Evolutionary conservation across 2,329 filamentous ascomycete genomes (phyloP), one percentile per base, ranked within the genome.

Genomic region (Neonectria coccinea): DNA sequence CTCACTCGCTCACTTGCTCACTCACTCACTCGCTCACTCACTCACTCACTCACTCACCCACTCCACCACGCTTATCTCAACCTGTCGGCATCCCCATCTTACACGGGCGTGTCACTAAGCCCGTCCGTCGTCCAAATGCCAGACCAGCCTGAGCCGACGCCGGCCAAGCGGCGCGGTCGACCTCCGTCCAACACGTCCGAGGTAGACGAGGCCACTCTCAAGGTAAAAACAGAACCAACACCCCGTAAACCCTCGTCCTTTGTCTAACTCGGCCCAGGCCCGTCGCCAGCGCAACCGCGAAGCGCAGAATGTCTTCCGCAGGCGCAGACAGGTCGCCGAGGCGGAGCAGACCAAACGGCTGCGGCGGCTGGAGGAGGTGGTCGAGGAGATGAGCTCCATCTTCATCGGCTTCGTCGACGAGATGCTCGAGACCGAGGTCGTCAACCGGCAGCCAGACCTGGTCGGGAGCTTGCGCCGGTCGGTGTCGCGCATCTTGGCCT

Each of bases 341-440:
- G 71, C 67, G 6, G 70, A 70, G 16, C 73, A 75, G 59, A 64
- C 65, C 18, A 67, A 71, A 53, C 70, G 71, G 16, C 69, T 75
- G 29, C 62, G 66, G 12, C 71, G 73, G 9, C 65, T 75, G 2
- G 74, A 75, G 36, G 70, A 73, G 10, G 67, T 75, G 0, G 66
- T 75, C 5, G 74, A 75, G 55, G 73, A 75, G 56, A 75, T 75
- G 74, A 73, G 74, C 63, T 70, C 68, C 27, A 56, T 75, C 36
- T 74, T 75, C 54, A 72, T 74, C 66, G 62, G 62, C 1, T 74
- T 75, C 10, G 72, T 74, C 4, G 73, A 75, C 55, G 73, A 75
- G 56, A 65, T 75, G 61, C 71, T 75, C 42, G 70, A 64, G n/a
- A 70, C 66, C n/a, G 69, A 62, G 3, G 58, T 73, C 16, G 64